A percentile compares a stretch with the other conserved stretches of the same genome.
These are phyloP conservation scores for Avena atlantica DNA, from an alignment of 176 grass and related monocot species.

Conservation along the genomic window DNA sequence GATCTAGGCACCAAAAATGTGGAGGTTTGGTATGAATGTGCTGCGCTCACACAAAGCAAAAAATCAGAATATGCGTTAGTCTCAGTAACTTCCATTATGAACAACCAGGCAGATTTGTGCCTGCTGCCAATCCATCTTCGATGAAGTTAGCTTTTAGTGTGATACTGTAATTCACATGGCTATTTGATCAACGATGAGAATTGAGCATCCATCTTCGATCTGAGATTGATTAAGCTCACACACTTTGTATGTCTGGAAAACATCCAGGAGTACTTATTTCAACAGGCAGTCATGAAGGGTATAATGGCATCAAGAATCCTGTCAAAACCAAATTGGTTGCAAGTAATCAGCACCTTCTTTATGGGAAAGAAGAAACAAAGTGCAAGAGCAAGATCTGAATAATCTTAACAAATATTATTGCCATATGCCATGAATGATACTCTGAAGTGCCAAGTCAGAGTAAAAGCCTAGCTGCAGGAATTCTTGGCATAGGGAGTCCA, in stretches of 20 bases:
- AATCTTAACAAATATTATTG: slow-evolving; percentile 16
- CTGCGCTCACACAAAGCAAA: neutral
- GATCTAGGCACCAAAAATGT: slow-evolving; percentile 43
- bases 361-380: neutral
- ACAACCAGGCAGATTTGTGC: slow-evolving; percentile 36
- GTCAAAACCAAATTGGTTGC: slow-evolving; percentile 31
- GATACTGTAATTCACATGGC: slow-evolving; percentile 19
- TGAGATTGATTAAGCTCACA: slow-evolving; percentile 9
- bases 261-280: slow-evolving; percentile 36
- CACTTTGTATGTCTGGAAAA: slow-evolving; percentile 29
- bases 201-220: slow-evolving; percentile 8
- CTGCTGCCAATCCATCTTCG: neutral
- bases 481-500: neutral
- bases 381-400: neutral
- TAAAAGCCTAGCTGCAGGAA: slow-evolving; percentile 6
- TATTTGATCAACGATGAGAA: neutral
- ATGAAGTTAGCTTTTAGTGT: slow-evolving; percentile 33
- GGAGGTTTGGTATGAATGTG: slow-evolving; percentile 47
- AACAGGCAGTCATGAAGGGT: slow-evolving; percentile 29
- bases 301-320: slow-evolving; percentile 43
- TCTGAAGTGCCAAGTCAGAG: neutral
- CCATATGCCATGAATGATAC: slow-evolving; percentile 8
- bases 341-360: slow-evolving; percentile 1
- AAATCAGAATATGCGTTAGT: neutral
- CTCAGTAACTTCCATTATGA: slow-evolving; percentile 24